Conservation (phyloP, 2,329 filamentous ascomycete species). For the Mycocentrospora acerina region DNA sequence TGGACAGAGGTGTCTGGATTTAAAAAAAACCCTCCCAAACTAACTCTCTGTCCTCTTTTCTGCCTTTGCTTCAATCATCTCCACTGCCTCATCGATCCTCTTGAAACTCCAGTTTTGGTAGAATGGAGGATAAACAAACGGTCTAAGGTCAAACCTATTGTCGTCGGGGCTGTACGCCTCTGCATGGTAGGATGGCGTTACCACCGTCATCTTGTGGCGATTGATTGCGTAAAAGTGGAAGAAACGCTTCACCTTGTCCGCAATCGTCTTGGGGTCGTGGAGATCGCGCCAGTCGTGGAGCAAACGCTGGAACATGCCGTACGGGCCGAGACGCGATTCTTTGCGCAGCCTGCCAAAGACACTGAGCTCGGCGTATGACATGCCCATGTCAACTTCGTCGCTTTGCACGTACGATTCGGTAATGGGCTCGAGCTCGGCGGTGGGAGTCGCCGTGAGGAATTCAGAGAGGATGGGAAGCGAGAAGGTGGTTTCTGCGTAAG, state of each 20-base stretch:
- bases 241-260: conserved; percentile 49
- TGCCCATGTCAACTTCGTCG: conserved; percentile 57
- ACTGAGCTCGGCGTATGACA: conserved; percentile 54
- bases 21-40: too few relatives aligned
- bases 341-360: conserved; percentile 58
- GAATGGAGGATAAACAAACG: conserved; percentile 47
- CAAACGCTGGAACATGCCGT: conserved; percentile 56
- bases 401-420: conserved; percentile 61
- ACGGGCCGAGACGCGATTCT: conserved; percentile 49
- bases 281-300: conserved; percentile 52
- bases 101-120: conserved; percentile 40
- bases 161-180: conserved; percentile 57
- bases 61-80: conserved; percentile 27
- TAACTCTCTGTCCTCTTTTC: too few relatives aligned
- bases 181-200: conserved; percentile 38
- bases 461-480: conserved; percentile 64
- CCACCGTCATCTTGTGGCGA: conserved; percentile 26
- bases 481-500: conserved; percentile 57
- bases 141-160: conserved; percentile 57
- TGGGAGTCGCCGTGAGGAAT: conserved; percentile 58
- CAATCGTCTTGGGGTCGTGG: conserved; percentile 46
- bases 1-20: too few relatives aligned
- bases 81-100: conserved; percentile 41
- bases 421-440: conserved; percentile 61
- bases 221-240: conserved; percentile 42